These are phyloP conservation scores for Verticillium albo-atrum DNA, from an alignment of 2,329 filamentous ascomycete genomes.

Conservation along the genomic window DNA sequence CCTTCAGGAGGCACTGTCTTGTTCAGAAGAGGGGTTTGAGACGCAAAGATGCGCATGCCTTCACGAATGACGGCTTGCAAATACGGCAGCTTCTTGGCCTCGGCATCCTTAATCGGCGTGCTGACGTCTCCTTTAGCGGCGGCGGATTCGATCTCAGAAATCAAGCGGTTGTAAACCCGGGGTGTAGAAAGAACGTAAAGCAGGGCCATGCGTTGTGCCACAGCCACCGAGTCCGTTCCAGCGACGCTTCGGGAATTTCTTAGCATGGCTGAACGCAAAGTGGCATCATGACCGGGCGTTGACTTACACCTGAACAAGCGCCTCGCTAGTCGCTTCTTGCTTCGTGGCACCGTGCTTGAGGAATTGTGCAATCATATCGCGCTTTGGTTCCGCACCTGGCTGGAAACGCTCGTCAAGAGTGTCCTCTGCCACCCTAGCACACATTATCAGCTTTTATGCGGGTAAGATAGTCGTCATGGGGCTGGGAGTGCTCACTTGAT, in stretches of 20 bases:
- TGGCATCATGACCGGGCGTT: neutral
- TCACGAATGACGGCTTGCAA: slow-evolving; percentile 55
- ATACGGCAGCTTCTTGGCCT: slow-evolving; percentile 46
- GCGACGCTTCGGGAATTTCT: slow-evolving; percentile 37
- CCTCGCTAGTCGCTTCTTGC: slow-evolving; percentile 24
- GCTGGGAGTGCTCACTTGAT: slow-evolving; percentile 25
- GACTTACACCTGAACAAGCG: slow-evolving; percentile 32
- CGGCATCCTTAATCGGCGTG: slow-evolving; percentile 34
- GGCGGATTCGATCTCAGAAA: slow-evolving; percentile 39
- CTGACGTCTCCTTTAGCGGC: slow-evolving; percentile 28
- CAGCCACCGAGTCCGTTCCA: slow-evolving; percentile 58
- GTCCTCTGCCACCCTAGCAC: slow-evolving; percentile 9
- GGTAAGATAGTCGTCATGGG: neutral
- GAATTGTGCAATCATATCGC: slow-evolving; percentile 35
- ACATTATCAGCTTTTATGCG: neutral
- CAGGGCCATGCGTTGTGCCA: slow-evolving; percentile 51
- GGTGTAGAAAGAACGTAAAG: slow-evolving; percentile 44
- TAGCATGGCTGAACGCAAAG: neutral
- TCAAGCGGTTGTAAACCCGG: slow-evolving; percentile 33
- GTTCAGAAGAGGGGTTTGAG: slow-evolving; percentile 46
- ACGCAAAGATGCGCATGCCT: slow-evolving; percentile 50
- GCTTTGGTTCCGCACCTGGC: slow-evolving; percentile 18
- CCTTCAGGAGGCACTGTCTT: slow-evolving; percentile 48
- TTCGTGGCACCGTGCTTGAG: slow-evolving; percentile 28
- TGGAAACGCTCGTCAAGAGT: slow-evolving; percentile 1